Percentiles rank a stretch among this genome's conserved stretches.
Conservation (phyloP, 306 rosid species). For the Calophaca sinica region DNA sequence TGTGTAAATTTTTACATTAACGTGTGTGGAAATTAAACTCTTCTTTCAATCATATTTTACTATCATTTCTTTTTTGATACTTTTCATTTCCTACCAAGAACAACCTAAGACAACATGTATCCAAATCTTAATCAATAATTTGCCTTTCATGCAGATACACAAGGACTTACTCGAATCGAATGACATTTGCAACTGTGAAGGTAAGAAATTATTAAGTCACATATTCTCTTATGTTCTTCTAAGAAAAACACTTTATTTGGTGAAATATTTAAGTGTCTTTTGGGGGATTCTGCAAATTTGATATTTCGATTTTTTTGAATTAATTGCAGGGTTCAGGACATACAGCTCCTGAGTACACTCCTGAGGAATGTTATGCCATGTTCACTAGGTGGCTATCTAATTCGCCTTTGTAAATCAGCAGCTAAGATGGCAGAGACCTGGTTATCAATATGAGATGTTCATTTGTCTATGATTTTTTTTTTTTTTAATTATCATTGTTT, state of each 20-base stretch:
- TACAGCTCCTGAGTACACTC: slow-evolving; percentile 10
- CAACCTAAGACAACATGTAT: background rate
- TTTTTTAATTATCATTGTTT: background rate
- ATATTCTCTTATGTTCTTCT: background rate
- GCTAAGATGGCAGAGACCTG: background rate
- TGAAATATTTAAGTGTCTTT: background rate
- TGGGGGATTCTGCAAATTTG: background rate
- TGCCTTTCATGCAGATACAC: slow-evolving; percentile 34
- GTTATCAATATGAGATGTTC: background rate
- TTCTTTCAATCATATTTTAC: too few species aligned
- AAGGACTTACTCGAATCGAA: slow-evolving; percentile 50
- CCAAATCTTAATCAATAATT: background rate
- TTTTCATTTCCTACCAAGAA: too few species aligned
- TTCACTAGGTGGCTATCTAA: slow-evolving; percentile 38
- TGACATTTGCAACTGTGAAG: slow-evolving; percentile 63
- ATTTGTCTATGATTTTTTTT: background rate
- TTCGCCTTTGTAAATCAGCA: background rate
- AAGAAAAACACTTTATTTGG: background rate
- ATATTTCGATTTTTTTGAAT: background rate
- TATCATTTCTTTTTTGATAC: too few species aligned
- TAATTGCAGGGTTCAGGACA: slow-evolving; percentile 43
- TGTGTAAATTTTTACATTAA: too few species aligned
- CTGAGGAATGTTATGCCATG: slow-evolving; percentile 33
- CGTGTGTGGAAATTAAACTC: too few species aligned
- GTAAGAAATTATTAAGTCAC: slow-evolving; percentile 18